Conservation (phyloP, 2,329 filamentous ascomycete genomes). For the Tolypocladium ophioglossoides region DNA sequence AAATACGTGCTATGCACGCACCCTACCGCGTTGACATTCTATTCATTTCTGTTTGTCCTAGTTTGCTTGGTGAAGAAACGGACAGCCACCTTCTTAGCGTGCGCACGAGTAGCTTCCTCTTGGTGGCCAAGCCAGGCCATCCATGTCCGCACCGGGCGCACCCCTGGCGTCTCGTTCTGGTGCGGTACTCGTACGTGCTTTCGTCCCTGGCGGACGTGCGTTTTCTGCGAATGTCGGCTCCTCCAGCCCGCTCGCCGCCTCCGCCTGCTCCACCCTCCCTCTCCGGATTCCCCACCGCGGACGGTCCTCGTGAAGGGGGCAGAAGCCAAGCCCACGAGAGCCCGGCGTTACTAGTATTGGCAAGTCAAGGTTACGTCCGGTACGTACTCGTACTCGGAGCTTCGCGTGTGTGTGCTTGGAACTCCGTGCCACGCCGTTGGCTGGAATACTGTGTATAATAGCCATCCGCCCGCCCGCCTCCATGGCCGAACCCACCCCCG, state of each 20-base stretch:
- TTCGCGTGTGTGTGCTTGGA: not conserved
- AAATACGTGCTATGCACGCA: too few species aligned
- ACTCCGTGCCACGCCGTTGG: not conserved
- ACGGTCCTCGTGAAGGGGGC: constrained; percentile 3
- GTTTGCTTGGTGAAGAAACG: too few species aligned
- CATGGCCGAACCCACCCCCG: constrained; percentile 6
- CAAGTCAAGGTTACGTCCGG: not conserved
- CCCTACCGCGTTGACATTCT: too few species aligned
- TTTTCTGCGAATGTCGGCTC: too few species aligned
- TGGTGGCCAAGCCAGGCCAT: too few species aligned
- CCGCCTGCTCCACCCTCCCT: not conserved
- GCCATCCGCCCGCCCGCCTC: constrained; percentile 2
- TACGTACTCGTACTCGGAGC: not conserved
- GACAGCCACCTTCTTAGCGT: too few species aligned
- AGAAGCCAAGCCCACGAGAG: not conserved
- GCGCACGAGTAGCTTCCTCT: too few species aligned
- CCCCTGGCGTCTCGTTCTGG: too few species aligned
- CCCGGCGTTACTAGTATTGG: not conserved
- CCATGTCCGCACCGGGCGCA: too few species aligned
- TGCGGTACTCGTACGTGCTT: too few species aligned
- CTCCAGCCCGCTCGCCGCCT: not conserved
- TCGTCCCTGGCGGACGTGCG: too few species aligned
- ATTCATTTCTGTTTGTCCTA: too few species aligned
- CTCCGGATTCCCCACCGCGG: constrained; percentile 4
- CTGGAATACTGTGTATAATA: constrained; percentile 2